These are phyloP conservation scores for Trichophyton simii DNA, from an alignment of 2,329 filamentous ascomycete species.

Conservation along the genomic window DNA sequence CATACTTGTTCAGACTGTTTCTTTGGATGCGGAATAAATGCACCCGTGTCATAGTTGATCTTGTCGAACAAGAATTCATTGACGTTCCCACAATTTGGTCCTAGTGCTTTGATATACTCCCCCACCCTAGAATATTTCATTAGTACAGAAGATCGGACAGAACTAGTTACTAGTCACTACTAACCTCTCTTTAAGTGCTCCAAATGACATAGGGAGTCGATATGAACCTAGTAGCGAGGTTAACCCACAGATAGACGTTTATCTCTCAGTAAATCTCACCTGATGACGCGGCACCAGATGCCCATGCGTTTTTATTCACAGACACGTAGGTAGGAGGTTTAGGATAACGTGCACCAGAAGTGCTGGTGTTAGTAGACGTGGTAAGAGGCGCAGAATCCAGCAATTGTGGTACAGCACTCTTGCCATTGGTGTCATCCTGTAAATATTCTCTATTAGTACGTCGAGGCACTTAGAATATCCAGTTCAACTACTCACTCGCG, in stretches of 20 bases:
- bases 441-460: neutral
- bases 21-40: constrained; percentile 18
- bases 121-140: constrained; percentile 2
- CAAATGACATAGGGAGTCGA: constrained; percentile 5
- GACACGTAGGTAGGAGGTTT: neutral
- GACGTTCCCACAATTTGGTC: neutral
- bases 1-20: constrained; percentile 17
- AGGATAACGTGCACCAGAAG: neutral
- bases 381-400: neutral
- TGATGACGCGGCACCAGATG: neutral
- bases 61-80: constrained; percentile 15
- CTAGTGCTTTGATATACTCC: neutral
- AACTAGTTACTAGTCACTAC: neutral
- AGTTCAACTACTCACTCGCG: neutral
- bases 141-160: neutral
- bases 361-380: neutral
- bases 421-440: neutral
- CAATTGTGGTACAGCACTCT: neutral
- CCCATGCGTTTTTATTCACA: neutral
- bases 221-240: constrained; percentile 1
- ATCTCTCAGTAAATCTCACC: neutral
- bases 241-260: neutral
- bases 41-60: constrained; percentile 19
- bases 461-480: neutral
- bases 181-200: constrained; percentile 7